phyloP scores from a whole-genome alignment of 2,329 filamentous ascomycete species.

The Microcera coccophila region DNA sequence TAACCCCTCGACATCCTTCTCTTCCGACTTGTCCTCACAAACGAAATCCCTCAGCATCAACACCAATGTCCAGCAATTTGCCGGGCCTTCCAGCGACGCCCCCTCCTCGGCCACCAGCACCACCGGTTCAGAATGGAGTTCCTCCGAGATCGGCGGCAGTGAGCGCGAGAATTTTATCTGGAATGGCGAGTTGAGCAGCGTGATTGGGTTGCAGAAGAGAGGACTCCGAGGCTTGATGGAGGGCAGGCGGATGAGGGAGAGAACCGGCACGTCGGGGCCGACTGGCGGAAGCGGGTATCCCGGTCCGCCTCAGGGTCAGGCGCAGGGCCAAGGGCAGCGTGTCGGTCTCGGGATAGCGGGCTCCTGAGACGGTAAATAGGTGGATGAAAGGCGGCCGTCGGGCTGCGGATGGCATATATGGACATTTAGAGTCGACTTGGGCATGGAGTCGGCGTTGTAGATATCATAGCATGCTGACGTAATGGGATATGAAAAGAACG shows the following conservation, averaged over 20 bases:
- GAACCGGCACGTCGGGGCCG: conserved; percentile 51
- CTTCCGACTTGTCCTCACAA: conserved; percentile 33
- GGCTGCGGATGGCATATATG: no score
- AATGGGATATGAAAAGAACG: no score
- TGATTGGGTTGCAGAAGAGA: conserved; percentile 92
- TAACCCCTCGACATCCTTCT: conserved; percentile 16
- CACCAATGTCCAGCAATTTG: conserved; percentile 37
- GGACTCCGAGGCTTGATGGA: conserved; percentile 93
- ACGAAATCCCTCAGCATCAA: conserved; percentile 47
- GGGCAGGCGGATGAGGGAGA: conserved; percentile 77
- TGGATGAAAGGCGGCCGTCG: not conserved
- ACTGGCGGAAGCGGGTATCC: conserved; percentile 16
- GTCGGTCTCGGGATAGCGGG: conserved; percentile 54
- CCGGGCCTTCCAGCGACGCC: conserved; percentile 44
- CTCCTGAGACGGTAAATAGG: conserved; percentile 30
- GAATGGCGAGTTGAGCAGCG: conserved; percentile 76
- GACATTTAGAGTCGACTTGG: not conserved
- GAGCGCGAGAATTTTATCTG: conserved; percentile 59
- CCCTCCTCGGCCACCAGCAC: conserved; percentile 48
- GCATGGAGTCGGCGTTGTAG: not conserved
- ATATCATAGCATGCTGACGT: conserved; percentile 1
- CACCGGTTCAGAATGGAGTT: conserved; percentile 55
- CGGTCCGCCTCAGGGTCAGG: not conserved
- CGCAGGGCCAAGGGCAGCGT: conserved; percentile 30
- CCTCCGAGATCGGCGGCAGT: conserved; percentile 49